Evolutionary conservation across 2,329 filamentous ascomycete genomes (phyloP).

Genomic region (Tothia fuscella): DNA sequence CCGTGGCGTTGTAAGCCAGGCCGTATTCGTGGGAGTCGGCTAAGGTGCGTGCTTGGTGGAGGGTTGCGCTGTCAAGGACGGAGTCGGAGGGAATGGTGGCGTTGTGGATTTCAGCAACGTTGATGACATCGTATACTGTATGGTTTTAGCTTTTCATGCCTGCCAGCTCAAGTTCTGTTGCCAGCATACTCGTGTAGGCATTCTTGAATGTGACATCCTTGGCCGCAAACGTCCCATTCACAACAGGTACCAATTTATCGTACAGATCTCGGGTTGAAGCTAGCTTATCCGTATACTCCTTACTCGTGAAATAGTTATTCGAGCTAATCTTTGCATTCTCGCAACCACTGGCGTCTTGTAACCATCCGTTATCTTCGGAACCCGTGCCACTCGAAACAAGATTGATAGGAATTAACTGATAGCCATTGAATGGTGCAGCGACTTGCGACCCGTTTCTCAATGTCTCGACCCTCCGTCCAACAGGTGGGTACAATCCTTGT

Average conservation of each 20-base stretch:
- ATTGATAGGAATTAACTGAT: slow-evolving; percentile 71
- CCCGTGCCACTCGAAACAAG: slow-evolving; percentile 42
- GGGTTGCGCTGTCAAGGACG: slow-evolving; percentile 47
- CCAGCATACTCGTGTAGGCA: slow-evolving; percentile 50
- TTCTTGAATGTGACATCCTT: slow-evolving; percentile 45
- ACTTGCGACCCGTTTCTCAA: slow-evolving; percentile 60
- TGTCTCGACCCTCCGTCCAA: slow-evolving; percentile 42
- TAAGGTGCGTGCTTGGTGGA: slow-evolving; percentile 56
- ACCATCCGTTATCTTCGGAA: slow-evolving; percentile 37
- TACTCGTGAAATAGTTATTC: slow-evolving; percentile 44
- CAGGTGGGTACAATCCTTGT: slow-evolving; percentile 78
- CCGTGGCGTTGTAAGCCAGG: slow-evolving; percentile 62
- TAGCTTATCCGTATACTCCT: slow-evolving; percentile 36
- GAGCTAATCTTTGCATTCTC: slow-evolving; percentile 44
- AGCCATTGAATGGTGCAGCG: slow-evolving; percentile 60
- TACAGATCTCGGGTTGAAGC: slow-evolving; percentile 43
- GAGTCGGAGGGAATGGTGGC: slow-evolving; percentile 45
- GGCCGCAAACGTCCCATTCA: slow-evolving; percentile 39
- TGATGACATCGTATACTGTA: slow-evolving; percentile 47
- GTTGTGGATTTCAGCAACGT: slow-evolving; percentile 53
- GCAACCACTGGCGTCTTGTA: slow-evolving; percentile 46
- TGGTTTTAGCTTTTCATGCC: not conserved
- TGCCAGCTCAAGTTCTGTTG: not conserved
- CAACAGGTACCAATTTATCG: slow-evolving; percentile 35
- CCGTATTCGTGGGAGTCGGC: slow-evolving; percentile 73